Conservation (phyloP, 2,329 filamentous ascomycete species). For the Fusarium brevicatenulatum region DNA sequence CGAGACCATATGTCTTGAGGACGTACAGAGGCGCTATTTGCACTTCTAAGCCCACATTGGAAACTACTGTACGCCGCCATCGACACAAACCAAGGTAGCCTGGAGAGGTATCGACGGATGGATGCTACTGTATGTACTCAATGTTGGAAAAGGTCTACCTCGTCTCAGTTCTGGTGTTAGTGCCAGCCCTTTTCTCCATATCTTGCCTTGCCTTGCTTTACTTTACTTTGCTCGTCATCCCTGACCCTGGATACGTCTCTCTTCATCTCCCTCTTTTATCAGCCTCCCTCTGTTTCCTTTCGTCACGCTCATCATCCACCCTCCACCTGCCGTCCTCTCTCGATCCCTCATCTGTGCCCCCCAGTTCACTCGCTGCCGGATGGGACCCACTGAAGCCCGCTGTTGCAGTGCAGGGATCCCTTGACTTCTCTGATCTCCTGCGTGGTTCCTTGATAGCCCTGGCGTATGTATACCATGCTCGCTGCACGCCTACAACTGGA, state of each 20-base stretch:
- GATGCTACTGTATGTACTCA: neutral
- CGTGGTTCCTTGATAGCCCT: conserved; percentile 40
- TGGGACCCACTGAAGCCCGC: conserved; percentile 41
- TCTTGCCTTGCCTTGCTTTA: conserved; percentile 31
- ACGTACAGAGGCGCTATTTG: conserved; percentile 1
- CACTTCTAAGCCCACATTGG: conserved; percentile 10
- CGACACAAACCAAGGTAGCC: conserved; percentile 14
- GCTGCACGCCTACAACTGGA: conserved; percentile 41
- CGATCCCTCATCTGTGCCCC: conserved; percentile 25
- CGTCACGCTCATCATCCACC: conserved; percentile 15
- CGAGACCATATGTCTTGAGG: conserved; percentile 4
- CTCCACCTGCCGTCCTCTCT: conserved; percentile 13
- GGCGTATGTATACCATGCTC: conserved; percentile 34
- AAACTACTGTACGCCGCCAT: conserved; percentile 33
- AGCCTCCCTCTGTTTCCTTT: conserved; percentile 20
- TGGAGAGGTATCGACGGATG: conserved; percentile 2
- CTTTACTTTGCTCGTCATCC: conserved; percentile 27
- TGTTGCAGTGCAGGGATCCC: conserved; percentile 37
- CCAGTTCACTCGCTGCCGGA: conserved; percentile 32
- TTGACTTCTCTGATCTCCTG: conserved; percentile 41
- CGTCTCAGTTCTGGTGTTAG: conserved; percentile 34
- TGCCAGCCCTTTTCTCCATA: conserved; percentile 41
- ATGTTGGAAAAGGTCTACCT: conserved; percentile 24
- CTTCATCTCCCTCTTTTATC: conserved; percentile 33
- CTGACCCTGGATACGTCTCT: conserved; percentile 32